These are phyloP conservation scores for Kwoniella shandongensis DNA, from an alignment of 768 basidiomycete genomes.

Conservation along the genomic window DNA sequence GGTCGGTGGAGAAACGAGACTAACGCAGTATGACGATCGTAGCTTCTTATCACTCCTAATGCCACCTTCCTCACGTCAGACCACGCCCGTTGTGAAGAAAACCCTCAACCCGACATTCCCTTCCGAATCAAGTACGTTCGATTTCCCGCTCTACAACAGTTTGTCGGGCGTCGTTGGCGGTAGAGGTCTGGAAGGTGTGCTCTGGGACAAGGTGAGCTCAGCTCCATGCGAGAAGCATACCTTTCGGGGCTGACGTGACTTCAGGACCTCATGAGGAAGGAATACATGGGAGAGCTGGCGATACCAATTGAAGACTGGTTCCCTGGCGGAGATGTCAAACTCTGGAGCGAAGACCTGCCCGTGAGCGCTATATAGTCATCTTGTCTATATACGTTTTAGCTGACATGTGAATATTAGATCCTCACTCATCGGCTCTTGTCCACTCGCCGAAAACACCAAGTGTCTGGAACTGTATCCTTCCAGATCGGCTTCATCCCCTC, in stretches of 20 bases:
- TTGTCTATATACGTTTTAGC: conserved; percentile 2
- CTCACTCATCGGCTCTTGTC: conserved; percentile 57
- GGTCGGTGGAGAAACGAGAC: too few relatives aligned
- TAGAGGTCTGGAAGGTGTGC: conserved; percentile 68
- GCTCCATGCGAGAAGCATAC: too few relatives aligned
- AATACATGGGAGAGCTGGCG: conserved; percentile 86
- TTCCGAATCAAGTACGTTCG: conserved; percentile 76
- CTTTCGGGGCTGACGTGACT: not conserved
- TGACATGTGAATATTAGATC: conserved; percentile 53
- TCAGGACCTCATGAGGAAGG: conserved; percentile 72
- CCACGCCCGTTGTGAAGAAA: conserved; percentile 75
- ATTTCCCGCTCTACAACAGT: conserved; percentile 79
- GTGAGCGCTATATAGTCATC: conserved; percentile 56
- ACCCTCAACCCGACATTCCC: conserved; percentile 68
- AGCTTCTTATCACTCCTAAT: conserved; percentile 61
- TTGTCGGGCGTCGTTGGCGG: conserved; percentile 57
- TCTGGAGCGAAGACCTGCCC: conserved; percentile 65
- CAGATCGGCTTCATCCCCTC: conserved; percentile 63
- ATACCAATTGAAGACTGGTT: conserved; percentile 85
- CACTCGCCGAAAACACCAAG: conserved; percentile 59
- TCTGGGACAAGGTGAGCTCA: conserved; percentile 77
- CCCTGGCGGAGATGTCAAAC: conserved; percentile 56
- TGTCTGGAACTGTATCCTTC: conserved; percentile 62
- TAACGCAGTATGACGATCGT: not conserved
- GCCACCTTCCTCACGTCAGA: conserved; percentile 65